Base-by-base conservation (phyloP, 306 rosid species). In the Macrotyloma uniflorum region DNA sequence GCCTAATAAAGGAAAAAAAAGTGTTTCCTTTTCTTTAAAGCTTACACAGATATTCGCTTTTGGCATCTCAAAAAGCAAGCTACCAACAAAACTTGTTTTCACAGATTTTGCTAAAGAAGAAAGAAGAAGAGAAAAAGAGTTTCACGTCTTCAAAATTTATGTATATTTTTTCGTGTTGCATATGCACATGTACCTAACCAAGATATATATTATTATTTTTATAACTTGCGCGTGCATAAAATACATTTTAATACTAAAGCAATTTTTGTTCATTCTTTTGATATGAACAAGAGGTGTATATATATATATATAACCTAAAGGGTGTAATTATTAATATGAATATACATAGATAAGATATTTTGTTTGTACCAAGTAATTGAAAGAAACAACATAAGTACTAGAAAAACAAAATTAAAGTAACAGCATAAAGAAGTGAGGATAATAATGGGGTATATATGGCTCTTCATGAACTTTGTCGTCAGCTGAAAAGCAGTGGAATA, bases 121-220 rank as follows among this genome's bases (percentile, higher is more conserved):
- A 6, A 57, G 30, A 58, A 7, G 62, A 14, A 0, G 32, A 40
- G 33, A 46, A 19, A 62, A 33, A 47, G 18, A 63, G 30, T 63
- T 43, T 47, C 63, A 75, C 24, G 36, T 62, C 49, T 30, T 61
- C 10, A 32, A 28, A 42, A 20, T 22, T 32, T 72, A 6, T 28
- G 15, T 28, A 3, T 7, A 24, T 65, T 33, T 77, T 77, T 77
- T 40, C 63, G 12, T 72, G 45, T 51, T 32, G 75, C 36, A 18
- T 67, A 59, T 81, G 76, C 72, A 23, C 45, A 36, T 69, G 18
- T 77, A 83, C 86, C 86, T 70, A 83, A 83, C 79, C 53, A 5
- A 32, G 7, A 24, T 50, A 6, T 36, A 53, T 38, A 35, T 40
- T 51, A 70, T 74, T 81, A 67, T 45, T 74, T 40, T 15, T 46